phyloP scores from a whole-genome alignment of 768 basidiomycete genomes.

The Ephemerocybe angulata region DNA sequence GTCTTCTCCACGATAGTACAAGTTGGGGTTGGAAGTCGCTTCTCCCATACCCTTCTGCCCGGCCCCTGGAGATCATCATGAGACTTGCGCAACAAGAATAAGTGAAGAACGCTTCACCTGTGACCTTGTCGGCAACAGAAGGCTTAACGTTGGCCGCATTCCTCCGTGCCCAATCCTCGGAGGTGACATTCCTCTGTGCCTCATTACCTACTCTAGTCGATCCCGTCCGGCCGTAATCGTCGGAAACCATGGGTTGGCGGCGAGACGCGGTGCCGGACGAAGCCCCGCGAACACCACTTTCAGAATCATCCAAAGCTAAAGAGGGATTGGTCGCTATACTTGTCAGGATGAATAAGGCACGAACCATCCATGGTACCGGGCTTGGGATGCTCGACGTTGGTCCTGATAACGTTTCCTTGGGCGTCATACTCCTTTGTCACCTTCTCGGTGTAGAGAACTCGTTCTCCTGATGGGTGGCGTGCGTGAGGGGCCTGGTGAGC shows the following conservation, averaged over 20 bases:
- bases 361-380: not conserved
- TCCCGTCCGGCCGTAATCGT: constrained; percentile 4
- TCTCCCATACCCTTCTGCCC: not conserved
- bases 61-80: not conserved
- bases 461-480: not conserved
- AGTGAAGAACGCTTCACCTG: not conserved
- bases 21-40: constrained; percentile 1
- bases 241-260: not conserved
- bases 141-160: not conserved
- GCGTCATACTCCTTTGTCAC: constrained; percentile 3
- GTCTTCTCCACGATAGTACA: not conserved
- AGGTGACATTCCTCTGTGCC: not conserved
- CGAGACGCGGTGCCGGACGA: not conserved
- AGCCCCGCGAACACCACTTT: not conserved
- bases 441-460: constrained; percentile 6
- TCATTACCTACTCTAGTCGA: not conserved
- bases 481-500: not conserved
- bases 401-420: constrained; percentile 4
- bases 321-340: not conserved
- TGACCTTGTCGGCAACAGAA: not conserved
- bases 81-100: not conserved
- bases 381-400: not conserved
- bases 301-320: not conserved
- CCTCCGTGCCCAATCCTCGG: not conserved
- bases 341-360: not conserved